Conservation (phyloP, 345 rosid genomes). For the Citrus sp. region DNA sequence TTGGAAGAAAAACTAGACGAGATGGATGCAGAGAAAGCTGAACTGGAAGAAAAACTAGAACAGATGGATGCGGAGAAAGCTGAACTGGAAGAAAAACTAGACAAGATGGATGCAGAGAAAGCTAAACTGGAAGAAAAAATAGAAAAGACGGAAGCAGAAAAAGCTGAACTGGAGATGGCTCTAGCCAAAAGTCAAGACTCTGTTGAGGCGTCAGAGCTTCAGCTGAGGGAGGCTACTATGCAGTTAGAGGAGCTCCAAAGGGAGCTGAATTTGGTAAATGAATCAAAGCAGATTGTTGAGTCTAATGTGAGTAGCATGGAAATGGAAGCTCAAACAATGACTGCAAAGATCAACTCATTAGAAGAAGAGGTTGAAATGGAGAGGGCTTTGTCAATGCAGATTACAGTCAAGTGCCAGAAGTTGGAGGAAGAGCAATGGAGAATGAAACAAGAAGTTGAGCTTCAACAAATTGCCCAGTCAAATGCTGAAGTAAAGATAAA, state of each 20-base stretch:
- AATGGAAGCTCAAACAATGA: conserved; percentile 41
- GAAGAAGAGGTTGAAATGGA: conserved; percentile 59
- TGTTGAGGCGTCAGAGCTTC: conserved; percentile 39
- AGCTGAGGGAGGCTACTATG: conserved; percentile 43
- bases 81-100: conserved; percentile 45
- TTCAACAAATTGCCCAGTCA: conserved; percentile 32
- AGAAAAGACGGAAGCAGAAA: conserved; percentile 26
- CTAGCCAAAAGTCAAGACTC: conserved; percentile 41
- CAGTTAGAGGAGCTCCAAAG: conserved; percentile 50
- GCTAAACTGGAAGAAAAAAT: conserved; percentile 37
- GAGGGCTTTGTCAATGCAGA: conserved; percentile 46
- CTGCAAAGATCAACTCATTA: conserved; percentile 45
- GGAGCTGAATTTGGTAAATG: conserved; percentile 42
- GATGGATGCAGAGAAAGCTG: conserved; percentile 21
- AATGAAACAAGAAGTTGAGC: conserved; percentile 44
- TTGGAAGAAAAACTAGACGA: conserved; percentile 31
- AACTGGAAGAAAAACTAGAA: conserved; percentile 14
- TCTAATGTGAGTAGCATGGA: conserved; percentile 51
- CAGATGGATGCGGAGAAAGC: conserved; percentile 16
- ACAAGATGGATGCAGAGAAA: conserved; percentile 36
- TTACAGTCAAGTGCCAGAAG: conserved; percentile 46
- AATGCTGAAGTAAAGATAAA: conserved; percentile 65
- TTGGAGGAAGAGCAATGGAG: conserved; percentile 69
- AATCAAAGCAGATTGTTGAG: conserved; percentile 48
- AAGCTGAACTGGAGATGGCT: conserved; percentile 53